Evolutionary conservation across 805 yeast genomes (phyloP).

Genomic region (Wickerhamiella kazuoi): DNA sequence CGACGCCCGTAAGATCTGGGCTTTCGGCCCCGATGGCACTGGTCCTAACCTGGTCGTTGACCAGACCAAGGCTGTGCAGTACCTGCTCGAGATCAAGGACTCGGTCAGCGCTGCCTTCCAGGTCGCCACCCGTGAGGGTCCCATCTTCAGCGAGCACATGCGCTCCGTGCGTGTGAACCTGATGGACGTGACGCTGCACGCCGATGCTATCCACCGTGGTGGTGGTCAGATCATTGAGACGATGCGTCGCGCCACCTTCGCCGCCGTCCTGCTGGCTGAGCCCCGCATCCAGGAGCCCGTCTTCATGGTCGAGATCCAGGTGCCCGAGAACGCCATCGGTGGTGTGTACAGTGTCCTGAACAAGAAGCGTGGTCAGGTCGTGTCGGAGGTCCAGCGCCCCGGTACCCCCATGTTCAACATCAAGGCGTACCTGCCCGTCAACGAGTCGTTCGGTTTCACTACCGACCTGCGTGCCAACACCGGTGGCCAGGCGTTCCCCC

Average conservation of each 20-base stretch:
- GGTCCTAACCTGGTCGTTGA: constrained; percentile 98
- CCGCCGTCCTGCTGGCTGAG: constrained; percentile 93
- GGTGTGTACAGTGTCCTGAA: constrained; percentile 99
- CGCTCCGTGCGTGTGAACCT: constrained; percentile 96
- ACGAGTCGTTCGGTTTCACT: constrained; percentile 99
- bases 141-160: constrained; percentile 88
- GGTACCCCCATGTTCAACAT: constrained; percentile 99
- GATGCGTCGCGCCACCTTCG: constrained; percentile 99
- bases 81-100: constrained; percentile 97
- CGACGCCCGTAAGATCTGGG: constrained; percentile 99
- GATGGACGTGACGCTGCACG: constrained; percentile 97
- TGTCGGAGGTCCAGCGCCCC: constrained; percentile 99
- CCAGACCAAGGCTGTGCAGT: constrained; percentile 99
- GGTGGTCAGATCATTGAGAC: constrained; percentile 99
- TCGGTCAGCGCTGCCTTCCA: constrained; percentile 99
- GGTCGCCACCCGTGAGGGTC: constrained; percentile 99
- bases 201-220: constrained; percentile 99
- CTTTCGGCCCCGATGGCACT: constrained; percentile 99
- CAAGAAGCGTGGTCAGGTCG: constrained; percentile 96
- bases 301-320: constrained; percentile 97
- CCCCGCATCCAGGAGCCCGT: constrained; percentile 99
- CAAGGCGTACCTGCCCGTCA: constrained; percentile 99
- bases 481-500: constrained; percentile 99
- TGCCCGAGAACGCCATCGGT: constrained; percentile 99
- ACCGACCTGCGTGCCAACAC: constrained; percentile 99